Conservation (phyloP, 2,329 filamentous ascomycete species). For the Diaporthe helianthi region DNA sequence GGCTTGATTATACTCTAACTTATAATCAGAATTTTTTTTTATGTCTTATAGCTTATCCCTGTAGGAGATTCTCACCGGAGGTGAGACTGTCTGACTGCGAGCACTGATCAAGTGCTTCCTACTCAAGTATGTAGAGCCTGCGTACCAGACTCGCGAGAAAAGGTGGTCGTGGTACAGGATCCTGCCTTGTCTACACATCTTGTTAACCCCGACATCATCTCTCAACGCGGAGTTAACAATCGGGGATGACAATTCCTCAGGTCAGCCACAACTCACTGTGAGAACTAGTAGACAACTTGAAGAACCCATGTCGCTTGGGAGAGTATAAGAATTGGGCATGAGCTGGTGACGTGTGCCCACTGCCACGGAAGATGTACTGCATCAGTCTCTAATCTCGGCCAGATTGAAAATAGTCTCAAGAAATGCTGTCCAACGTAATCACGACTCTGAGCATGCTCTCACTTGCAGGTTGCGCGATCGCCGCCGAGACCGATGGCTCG, state of each 20-base stretch:
- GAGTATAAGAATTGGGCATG: background rate
- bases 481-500: background rate
- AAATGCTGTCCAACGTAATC: background rate
- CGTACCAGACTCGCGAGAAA: too few species aligned
- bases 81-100: too few species aligned
- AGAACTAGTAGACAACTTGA: background rate
- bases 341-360: too few species aligned
- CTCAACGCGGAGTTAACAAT: background rate
- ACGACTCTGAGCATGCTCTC: constrained; percentile 4
- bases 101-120: too few species aligned
- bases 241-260: background rate
- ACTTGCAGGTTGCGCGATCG: background rate
- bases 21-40: too few species aligned
- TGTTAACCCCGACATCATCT: background rate
- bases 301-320: background rate
- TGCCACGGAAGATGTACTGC: background rate
- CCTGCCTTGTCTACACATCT: background rate
- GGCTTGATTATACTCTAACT: too few species aligned
- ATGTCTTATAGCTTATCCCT: too few species aligned
- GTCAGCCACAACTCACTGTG: background rate
- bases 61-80: too few species aligned
- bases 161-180: background rate
- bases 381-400: background rate
- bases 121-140: too few species aligned
- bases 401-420: background rate